A percentile compares a stretch with the other conserved stretches of the same genome.
Evolutionary conservation across 345 rosid species (phyloP).

Genomic region (Draba incana): DNA sequence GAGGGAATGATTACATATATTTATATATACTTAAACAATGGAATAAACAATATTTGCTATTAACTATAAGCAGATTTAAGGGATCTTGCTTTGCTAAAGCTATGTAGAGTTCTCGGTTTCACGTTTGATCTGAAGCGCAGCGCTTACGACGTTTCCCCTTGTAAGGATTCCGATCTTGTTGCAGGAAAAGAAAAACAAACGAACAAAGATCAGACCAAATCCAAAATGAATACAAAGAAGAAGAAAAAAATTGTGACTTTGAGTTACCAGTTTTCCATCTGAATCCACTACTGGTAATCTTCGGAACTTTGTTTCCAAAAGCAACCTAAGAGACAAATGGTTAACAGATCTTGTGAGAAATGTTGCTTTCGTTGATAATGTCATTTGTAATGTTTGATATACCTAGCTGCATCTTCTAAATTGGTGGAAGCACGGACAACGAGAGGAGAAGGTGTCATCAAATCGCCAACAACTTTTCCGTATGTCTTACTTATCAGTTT

Average conservation of each 20-base stretch:
- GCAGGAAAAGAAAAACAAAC: conserved; percentile 17
- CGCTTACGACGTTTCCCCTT: conserved; percentile 74
- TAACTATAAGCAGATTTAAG: conserved; percentile 27
- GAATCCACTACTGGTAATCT: conserved; percentile 82
- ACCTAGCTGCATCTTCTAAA: conserved; percentile 94
- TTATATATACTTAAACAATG: conserved; percentile 33
- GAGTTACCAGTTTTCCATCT: conserved; percentile 72
- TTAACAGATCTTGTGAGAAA: conserved; percentile 4
- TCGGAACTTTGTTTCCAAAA: conserved; percentile 87
- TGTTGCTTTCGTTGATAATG: not conserved
- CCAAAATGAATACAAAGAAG: not conserved
- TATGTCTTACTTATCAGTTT: conserved; percentile 71
- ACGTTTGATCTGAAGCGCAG: conserved; percentile 69
- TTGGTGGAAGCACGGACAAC: conserved; percentile 76
- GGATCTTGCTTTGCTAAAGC: conserved; percentile 18
- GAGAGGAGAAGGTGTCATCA: conserved; percentile 92
- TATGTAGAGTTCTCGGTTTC: conserved; percentile 46
- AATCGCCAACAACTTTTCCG: conserved; percentile 87
- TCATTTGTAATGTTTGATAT: not conserved
- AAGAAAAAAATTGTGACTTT: not conserved
- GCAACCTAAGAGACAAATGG: conserved; percentile 55
- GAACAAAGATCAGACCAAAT: not conserved
- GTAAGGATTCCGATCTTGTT: conserved; percentile 79
- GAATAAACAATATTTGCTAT: conserved; percentile 36
- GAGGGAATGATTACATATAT: not conserved